These are phyloP conservation scores for Chlamydomonas sphaeroides DNA, from an alignment of 139 green algal species.

Conservation along the genomic window DNA sequence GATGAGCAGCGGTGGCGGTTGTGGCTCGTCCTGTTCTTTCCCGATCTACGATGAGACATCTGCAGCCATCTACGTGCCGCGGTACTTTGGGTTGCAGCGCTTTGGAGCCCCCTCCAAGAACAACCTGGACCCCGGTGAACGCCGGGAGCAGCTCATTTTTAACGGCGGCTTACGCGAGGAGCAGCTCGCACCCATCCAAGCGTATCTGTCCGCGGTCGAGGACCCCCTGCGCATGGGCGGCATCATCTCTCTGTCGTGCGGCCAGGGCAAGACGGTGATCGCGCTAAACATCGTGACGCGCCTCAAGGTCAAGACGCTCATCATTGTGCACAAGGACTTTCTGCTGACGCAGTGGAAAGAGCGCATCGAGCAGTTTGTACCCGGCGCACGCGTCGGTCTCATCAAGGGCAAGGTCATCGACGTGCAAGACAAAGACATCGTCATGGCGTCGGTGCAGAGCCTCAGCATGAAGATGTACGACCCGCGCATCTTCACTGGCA, in stretches of 20 bases:
- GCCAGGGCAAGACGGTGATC: constrained; percentile 39
- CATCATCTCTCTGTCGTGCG: constrained; percentile 40
- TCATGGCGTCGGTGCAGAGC: constrained; percentile 40
- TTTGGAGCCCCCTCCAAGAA: constrained; percentile 12
- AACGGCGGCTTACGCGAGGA: no score
- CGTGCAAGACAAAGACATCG: constrained; percentile 29
- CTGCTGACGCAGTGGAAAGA: constrained; percentile 41
- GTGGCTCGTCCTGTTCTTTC: no score
- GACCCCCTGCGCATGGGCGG: constrained; percentile 1
- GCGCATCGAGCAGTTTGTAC: constrained; percentile 41
- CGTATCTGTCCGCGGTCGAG: no score
- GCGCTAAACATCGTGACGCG: constrained; percentile 12
- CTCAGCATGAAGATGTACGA: constrained; percentile 34
- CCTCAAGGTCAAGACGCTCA: constrained; percentile 8
- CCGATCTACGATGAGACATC: no score
- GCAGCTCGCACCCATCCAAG: no score
- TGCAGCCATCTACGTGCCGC: constrained; percentile 14
- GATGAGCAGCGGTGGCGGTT: no score
- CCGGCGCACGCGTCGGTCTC: constrained; percentile 6
- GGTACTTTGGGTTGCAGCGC: constrained; percentile 16
- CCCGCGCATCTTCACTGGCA: background rate
- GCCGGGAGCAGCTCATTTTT: no score
- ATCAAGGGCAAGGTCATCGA: constrained; percentile 38
- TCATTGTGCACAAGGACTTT: constrained; percentile 55
- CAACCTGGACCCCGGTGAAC: constrained; percentile 5